These are phyloP conservation scores for Posidonia australis DNA, from an alignment of 106 monocot species.

Conservation along the genomic window DNA sequence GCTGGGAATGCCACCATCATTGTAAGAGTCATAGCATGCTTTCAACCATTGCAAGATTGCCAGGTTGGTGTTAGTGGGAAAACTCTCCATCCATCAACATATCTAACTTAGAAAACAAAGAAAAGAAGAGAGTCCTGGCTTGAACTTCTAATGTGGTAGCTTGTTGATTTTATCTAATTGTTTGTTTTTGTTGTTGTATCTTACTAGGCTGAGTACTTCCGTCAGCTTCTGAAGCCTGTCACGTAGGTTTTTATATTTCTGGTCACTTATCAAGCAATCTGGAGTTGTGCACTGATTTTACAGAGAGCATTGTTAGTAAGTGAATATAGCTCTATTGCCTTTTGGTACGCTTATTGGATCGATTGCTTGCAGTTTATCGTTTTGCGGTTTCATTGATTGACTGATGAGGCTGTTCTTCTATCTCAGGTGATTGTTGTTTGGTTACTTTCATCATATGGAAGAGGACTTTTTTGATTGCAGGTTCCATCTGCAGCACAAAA, in stretches of 20 bases:
- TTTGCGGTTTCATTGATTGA: not conserved
- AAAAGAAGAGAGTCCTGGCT: too few relatives aligned
- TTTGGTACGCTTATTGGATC: not conserved
- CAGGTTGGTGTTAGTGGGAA: slow-evolving; percentile 36
- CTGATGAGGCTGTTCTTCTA: not conserved
- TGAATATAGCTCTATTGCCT: not conserved
- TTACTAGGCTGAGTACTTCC: slow-evolving; percentile 84
- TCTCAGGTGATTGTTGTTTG: not conserved
- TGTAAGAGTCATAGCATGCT: slow-evolving; percentile 74
- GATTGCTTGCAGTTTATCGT: not conserved
- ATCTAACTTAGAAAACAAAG: too few relatives aligned
- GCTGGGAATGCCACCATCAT: slow-evolving; percentile 56
- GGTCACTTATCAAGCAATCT: not conserved
- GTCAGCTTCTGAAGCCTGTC: slow-evolving; percentile 84
- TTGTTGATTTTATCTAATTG: not conserved
- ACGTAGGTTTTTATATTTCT: slow-evolving; percentile 40
- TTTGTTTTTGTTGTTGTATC: not conserved
- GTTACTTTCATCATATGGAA: slow-evolving; percentile 21
- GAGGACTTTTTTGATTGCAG: slow-evolving; percentile 25
- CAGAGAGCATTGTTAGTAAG: slow-evolving; percentile 1
- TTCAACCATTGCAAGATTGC: slow-evolving; percentile 75
- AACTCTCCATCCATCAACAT: not conserved
- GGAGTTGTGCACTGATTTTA: too few relatives aligned
- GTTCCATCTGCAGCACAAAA: slow-evolving; percentile 9
- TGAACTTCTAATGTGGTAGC: not conserved